Base-by-base conservation (phyloP, 176 grass and related monocot genomes). In the Oryza brachyantha region DNA sequence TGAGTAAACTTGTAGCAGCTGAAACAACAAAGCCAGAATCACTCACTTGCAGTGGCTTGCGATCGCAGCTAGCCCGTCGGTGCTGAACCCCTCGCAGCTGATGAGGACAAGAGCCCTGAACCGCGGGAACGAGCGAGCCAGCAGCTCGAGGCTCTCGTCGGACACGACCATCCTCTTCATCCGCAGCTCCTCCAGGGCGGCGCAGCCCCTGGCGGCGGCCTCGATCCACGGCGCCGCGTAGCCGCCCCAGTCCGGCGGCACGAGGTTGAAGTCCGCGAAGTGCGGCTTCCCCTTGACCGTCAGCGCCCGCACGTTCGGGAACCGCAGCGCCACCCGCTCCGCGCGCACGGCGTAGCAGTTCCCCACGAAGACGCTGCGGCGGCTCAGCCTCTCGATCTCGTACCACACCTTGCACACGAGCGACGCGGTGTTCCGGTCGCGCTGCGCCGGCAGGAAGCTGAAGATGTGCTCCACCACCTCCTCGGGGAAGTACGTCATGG, bases 391-490 rank as follows among this genome's bases (percentile, higher is more conserved):
- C 69, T 97, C 93, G 0, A 97, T 75, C 57, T 84, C 77, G 14
- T 86, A 93, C 93, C 93, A 97, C 41, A 79, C 85, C 84, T 84
- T 97, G 88, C 90, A 97, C 12, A 97, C 90, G 1, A 83, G 79
- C 8, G 93, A 97, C 41, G 79, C 93, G 0, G 85, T 76, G 88
- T 93, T 97, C 5, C 88, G 76, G 83, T 97, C 93, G 2, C 74
- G 55, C 24, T 90, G 90, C 19, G 85, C 65, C 0, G 84, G 84
- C 54, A 97, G 34, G 86, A 93, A 97, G 83, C 82, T 88, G 82
- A 97, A 91, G 40, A 97, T 97, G 93, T 91, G 88, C 73, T 97
- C 88, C 75, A 93, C 88, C 69, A 97, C 93, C 77, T 97, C 93
- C 65, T 97, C 88, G 0, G 93, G 90, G 35, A 97, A 97, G 84